Percentiles rank a stretch among this genome's conserved stretches.
Evolutionary conservation across 2,329 filamentous ascomycete genomes (phyloP).

Genomic region (Fusarium gaditjirri): DNA sequence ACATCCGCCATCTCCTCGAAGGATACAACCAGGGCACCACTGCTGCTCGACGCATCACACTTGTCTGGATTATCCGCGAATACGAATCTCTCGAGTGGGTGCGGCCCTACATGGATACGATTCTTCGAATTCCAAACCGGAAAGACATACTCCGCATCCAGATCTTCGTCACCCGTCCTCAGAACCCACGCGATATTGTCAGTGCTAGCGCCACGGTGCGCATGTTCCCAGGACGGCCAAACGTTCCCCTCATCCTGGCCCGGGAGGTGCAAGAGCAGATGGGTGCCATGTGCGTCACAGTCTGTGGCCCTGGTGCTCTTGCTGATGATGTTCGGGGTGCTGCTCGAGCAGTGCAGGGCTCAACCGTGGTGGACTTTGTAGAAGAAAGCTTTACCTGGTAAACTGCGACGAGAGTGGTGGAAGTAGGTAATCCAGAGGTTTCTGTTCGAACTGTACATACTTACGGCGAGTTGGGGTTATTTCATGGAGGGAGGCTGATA

Average conservation of each 20-base stretch:
- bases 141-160: slow-evolving; percentile 86
- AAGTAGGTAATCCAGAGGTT: slow-evolving; percentile 17
- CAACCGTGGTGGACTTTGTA: slow-evolving; percentile 75
- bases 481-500: slow-evolving; percentile 24
- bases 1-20: slow-evolving; percentile 79
- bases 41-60: slow-evolving; percentile 81
- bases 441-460: slow-evolving; percentile 47
- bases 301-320: slow-evolving; percentile 79
- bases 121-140: slow-evolving; percentile 82
- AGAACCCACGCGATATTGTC: slow-evolving; percentile 82
- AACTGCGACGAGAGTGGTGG: slow-evolving; percentile 1
- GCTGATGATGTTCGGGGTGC: slow-evolving; percentile 80
- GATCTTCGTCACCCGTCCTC: slow-evolving; percentile 89
- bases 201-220: slow-evolving; percentile 83
- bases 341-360: slow-evolving; percentile 71
- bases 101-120: slow-evolving; percentile 80
- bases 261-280: slow-evolving; percentile 85
- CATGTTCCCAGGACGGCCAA: slow-evolving; percentile 91
- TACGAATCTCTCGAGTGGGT: slow-evolving; percentile 94
- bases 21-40: slow-evolving; percentile 77
- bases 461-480: slow-evolving; percentile 36
- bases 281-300: slow-evolving; percentile 88
- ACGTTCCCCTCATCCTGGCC: slow-evolving; percentile 80
- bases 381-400: slow-evolving; percentile 81
- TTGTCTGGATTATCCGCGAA: slow-evolving; percentile 94